phyloP scores from a whole-genome alignment of 2,329 filamentous ascomycete species.

The Phoma sp. region DNA sequence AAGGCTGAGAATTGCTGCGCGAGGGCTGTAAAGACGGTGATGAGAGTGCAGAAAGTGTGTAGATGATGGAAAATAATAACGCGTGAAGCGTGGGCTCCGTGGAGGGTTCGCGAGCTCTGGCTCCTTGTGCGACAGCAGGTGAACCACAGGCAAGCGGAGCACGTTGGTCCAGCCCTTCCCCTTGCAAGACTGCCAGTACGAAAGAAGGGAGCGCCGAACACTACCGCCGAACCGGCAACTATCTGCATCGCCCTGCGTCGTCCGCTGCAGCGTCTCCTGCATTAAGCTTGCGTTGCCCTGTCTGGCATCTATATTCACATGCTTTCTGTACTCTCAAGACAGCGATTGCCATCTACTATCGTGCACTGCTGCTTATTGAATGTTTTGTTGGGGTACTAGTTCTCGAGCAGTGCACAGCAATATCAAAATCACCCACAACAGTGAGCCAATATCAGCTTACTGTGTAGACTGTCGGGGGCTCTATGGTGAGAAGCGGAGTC shows the following conservation, averaged over 20 bases:
- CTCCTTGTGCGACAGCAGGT: slow-evolving; percentile 4
- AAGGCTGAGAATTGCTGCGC: slow-evolving; percentile 5
- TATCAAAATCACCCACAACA: too few species aligned
- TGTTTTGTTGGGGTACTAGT: neutral
- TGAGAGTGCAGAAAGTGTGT: neutral
- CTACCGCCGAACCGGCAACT: slow-evolving; percentile 1
- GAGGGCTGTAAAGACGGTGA: neutral
- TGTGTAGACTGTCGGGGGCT: too few species aligned
- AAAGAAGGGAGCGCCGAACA: slow-evolving; percentile 3
- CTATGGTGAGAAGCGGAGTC: neutral
- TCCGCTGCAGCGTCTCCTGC: slow-evolving; percentile 13
- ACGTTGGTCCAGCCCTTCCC: neutral
- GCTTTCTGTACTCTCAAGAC: neutral
- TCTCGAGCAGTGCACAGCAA: neutral
- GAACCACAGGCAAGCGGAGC: neutral
- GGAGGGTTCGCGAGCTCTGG: neutral
- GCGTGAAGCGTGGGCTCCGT: neutral
- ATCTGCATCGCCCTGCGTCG: slow-evolving; percentile 10
- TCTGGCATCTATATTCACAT: slow-evolving; percentile 2
- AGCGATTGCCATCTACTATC: neutral
- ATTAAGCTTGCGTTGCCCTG: neutral
- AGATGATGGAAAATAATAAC: neutral
- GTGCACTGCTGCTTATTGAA: neutral
- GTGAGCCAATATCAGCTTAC: neutral
- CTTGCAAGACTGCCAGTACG: neutral